These are phyloP conservation scores for Hebeloma cylindrosporum DNA, from an alignment of 768 basidiomycete genomes.

Conservation along the genomic window DNA sequence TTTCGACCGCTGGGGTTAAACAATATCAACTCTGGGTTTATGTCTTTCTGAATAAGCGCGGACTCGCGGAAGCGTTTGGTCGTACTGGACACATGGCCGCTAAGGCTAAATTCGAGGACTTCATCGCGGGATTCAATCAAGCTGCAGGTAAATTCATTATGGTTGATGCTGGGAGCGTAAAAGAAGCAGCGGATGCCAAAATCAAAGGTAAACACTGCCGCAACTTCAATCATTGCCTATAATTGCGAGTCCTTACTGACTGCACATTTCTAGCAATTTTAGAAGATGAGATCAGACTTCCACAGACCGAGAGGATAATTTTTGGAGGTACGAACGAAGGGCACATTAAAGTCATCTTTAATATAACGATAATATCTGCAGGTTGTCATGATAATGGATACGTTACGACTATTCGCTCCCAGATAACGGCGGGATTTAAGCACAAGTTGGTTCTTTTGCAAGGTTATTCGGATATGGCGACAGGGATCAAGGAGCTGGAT, in stretches of 20 bases:
- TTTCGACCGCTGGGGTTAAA: slow-evolving; percentile 32
- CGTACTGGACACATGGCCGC: slow-evolving; percentile 37
- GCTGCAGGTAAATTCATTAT: slow-evolving; percentile 65
- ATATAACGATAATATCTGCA: slow-evolving; percentile 23
- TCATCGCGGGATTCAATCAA: slow-evolving; percentile 69
- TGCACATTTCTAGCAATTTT: slow-evolving; percentile 43
- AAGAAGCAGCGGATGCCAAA: slow-evolving; percentile 76
- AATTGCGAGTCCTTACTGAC: slow-evolving; percentile 4
- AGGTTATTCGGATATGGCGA: slow-evolving; percentile 61
- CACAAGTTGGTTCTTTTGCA: slow-evolving; percentile 65
- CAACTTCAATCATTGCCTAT: not conserved
- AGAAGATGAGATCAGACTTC: slow-evolving; percentile 59
- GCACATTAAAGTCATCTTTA: slow-evolving; percentile 11
- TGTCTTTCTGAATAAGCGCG: slow-evolving; percentile 63
- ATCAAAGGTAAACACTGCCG: slow-evolving; percentile 57
- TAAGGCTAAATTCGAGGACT: slow-evolving; percentile 56
- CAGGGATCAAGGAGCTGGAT: slow-evolving; percentile 54
- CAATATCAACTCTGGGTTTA: slow-evolving; percentile 61
- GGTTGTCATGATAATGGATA: slow-evolving; percentile 79
- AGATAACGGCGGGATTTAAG: slow-evolving; percentile 63
- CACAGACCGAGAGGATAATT: slow-evolving; percentile 64
- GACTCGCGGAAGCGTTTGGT: slow-evolving; percentile 52
- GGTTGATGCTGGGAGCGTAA: slow-evolving; percentile 67
- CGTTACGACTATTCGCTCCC: slow-evolving; percentile 57
- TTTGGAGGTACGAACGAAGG: slow-evolving; percentile 53